phyloP scores from a whole-genome alignment of 768 basidiomycete genomes.

The Nidula microcarpa region DNA sequence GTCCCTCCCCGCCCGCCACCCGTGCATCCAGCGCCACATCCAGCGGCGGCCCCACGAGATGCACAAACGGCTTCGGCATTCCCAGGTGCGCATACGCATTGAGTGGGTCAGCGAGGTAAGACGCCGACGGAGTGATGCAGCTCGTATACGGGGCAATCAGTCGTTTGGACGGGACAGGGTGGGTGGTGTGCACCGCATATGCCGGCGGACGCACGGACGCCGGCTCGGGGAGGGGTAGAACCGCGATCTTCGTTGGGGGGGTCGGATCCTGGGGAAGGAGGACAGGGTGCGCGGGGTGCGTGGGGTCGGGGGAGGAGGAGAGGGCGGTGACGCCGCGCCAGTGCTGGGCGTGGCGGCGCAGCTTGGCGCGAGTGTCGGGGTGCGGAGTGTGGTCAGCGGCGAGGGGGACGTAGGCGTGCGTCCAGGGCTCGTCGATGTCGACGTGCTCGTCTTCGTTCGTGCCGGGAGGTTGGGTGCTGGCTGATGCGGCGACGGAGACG shows the following conservation, averaged over 20 bases:
- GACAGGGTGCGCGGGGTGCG: constrained; percentile 4
- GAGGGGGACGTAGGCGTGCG: constrained; percentile 44
- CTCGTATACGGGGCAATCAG: constrained; percentile 65
- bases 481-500: constrained; percentile 8
- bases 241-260: constrained; percentile 11
- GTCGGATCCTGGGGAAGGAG: constrained; percentile 9
- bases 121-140: constrained; percentile 59
- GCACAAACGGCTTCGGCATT: constrained; percentile 81
- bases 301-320: constrained; percentile 5
- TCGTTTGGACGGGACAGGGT: constrained; percentile 47
- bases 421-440: constrained; percentile 46
- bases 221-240: constrained; percentile 26
- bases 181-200: constrained; percentile 64
- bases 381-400: constrained; percentile 40
- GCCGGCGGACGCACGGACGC: constrained; percentile 49
- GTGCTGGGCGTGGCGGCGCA: constrained; percentile 54
- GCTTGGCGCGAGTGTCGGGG: constrained; percentile 40
- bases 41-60: constrained; percentile 73
- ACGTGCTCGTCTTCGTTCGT: constrained; percentile 40
- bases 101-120: constrained; percentile 75
- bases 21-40: constrained; percentile 79
- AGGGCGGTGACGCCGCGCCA: constrained; percentile 71
- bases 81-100: constrained; percentile 86
- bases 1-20: constrained; percentile 57
- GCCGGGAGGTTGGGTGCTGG: no score